Evolutionary conservation across 208 protist genomes (phyloP), one percentile per base, ranked within the genome.

Genomic region (Crithidia fasciculata): DNA sequence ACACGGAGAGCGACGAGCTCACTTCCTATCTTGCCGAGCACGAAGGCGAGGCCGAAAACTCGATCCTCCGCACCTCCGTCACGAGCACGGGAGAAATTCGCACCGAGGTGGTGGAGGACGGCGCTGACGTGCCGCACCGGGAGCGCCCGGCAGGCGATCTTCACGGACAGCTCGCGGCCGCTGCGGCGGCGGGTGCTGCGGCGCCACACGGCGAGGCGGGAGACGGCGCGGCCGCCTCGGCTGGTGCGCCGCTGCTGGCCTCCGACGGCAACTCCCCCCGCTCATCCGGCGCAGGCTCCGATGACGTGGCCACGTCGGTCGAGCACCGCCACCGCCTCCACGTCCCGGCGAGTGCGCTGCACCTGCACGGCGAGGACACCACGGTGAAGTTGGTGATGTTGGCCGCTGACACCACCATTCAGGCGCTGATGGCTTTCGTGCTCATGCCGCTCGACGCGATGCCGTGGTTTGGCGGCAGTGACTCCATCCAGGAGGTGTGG

Each of bases 371-470:
- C 15, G 78, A 87, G 50, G 84, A 87, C 55, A 72, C 68, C 5
- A 75, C 73, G 18, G 86, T 91, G 36, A 91, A 91, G 74, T 65
- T 91, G 13, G 84, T 87, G 18, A 83, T 91, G 80, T 75, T 91
- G 10, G 74, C 81, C 19, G 64, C 65, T 8, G 84, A 81, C 58
- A 89, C 83, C 13, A 68, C 75, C 8, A 65, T 86, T 5, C 86
- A 89, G 56, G 69, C 76, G 5, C 18, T 84, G 10, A 45, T 84
- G 12, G 72, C 74, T 5, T 60, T 91, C 2, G 2, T 74, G 8
- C 54, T 86, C 28, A 47, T 91, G 53, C 86, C 86, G 47, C 60
- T 89, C 62, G 82, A 91, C 74, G 78, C 81, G 10, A 68, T 89
- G 43, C 86, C 86, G 43, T 89, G 76, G 81, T 91, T 82, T 16